Base-by-base conservation (phyloP, 768 basidiomycete species). In the Xerocomellus amylosporus region DNA sequence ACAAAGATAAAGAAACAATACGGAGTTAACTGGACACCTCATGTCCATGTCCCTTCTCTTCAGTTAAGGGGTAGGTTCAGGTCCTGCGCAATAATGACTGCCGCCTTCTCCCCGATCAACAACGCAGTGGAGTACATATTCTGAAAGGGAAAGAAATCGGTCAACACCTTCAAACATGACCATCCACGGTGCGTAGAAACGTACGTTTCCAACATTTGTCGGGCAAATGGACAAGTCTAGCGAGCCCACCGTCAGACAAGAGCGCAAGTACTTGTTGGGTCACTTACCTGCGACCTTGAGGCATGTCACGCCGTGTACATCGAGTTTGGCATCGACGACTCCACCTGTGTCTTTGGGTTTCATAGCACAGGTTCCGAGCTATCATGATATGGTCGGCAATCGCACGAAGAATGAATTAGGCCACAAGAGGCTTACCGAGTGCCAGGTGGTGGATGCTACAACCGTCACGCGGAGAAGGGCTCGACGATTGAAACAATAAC, bases 81-180 rank as follows among this genome's bases (percentile, higher is more conserved):
- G n/a, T 61, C 60, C 30, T 51, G 31, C 4, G 55, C 49, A 26
- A 61, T 61, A 9, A 61, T 61, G 3, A 14, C 31, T 4, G 60
- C 59, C 5, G 59, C 60, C 37, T 61, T 61, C 49, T 61, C 60
- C 4, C 59, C 60, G 20, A 61, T 34, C 46, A 61, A 14, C 43
- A 61, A 49, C n/a, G 59, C 55, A 17, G 59, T 61, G 3, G 52
- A 61, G 24, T 61, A 42, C 4, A 52, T 61, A 17, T 61, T 61
- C 60, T 61, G 15, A 17, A 7, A 13, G 13, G 34, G 13, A 6
- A 31, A 46, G 2, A 40, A 4, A 4, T 43, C 28, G 26, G 45
- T 40, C 3, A 26, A 24, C n/a, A 10, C 5, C 5, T 24, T 17
- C 30, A 15, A 39, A 7, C 9, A 15, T 39, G 12, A 12, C 10